Evolutionary conservation across 257 asterid genomes (phyloP).

Genomic region (Nicotiana sylvestris): DNA sequence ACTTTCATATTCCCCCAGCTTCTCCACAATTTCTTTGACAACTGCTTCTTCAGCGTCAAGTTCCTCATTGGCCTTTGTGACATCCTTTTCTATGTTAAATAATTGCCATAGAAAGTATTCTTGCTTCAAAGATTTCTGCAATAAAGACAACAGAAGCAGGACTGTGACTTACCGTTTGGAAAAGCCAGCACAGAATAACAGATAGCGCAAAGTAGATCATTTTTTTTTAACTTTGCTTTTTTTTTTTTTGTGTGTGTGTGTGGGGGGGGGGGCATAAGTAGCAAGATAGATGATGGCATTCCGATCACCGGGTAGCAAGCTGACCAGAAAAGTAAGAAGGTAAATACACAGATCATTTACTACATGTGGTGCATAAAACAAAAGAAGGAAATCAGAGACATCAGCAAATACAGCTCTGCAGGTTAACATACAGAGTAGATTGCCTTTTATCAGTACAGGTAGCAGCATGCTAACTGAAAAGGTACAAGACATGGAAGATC

Average conservation of each 20-base stretch:
- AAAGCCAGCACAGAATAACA: background rate
- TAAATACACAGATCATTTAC: background rate
- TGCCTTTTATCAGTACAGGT: background rate
- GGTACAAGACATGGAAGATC: background rate
- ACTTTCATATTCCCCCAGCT: slow-evolving; percentile 64
- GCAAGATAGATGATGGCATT: background rate
- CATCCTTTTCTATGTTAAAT: slow-evolving; percentile 68
- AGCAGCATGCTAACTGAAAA: background rate
- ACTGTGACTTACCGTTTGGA: background rate
- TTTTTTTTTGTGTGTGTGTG: too few relatives aligned
- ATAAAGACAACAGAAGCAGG: slow-evolving; percentile 4
- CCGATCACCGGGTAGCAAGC: background rate
- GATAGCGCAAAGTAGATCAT: background rate
- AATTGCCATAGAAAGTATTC: slow-evolving; percentile 93
- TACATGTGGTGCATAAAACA: background rate
- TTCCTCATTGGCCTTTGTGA: slow-evolving; percentile 71
- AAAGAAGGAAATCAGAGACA: background rate
- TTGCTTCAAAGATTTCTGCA: slow-evolving; percentile 84
- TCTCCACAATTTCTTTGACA: slow-evolving; percentile 74
- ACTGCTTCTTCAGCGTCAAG: slow-evolving; percentile 65
- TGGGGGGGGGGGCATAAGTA: too few relatives aligned
- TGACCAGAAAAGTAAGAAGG: background rate
- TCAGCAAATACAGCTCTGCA: background rate
- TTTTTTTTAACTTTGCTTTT: too few relatives aligned
- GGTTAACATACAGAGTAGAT: background rate